Evolutionary conservation across 768 basidiomycete species (phyloP), one percentile per base, ranked within the genome.

Genomic region (Dentipellis sp.): DNA sequence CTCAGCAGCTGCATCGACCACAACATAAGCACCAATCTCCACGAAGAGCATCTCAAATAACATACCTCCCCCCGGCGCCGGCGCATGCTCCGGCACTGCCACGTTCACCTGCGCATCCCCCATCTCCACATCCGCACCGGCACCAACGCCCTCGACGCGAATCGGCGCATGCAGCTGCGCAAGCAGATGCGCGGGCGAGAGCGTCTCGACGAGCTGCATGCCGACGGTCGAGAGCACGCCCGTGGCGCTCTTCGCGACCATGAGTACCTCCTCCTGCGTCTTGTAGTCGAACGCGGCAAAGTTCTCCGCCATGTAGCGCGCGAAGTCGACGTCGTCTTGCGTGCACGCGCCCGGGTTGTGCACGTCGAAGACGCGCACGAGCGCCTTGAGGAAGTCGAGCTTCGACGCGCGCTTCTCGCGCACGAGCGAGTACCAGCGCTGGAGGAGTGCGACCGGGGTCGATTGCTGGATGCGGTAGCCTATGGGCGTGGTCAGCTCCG

Each of bases 291-390:
- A 82, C 0, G 86, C 75, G 0, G 94, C 79, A 56, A 98, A 86
- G 65, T 97, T 97, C 67, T 98, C 97, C 0, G 91, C 86, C 82
- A 97, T 89, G 71, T 93, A 99, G 54, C 94, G 85, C 4, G 79
- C 79, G 66, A 97, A 92, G 50, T 87, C 82, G 53, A 94, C 76
- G 63, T 97, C 90, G 58, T 88, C 81, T 86, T 85, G 85, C 0
- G 82, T 72, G 10, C 82, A 78, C 58, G 77, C 71, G 52, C 80
- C 69, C 8, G 75, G 70, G 0, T 80, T 74, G 34, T 78, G 74
- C 53, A 94, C 84, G 48, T 94, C 87, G 66, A 97, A 94, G 0
- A 83, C 81, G 64, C 90, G 88, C 42, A 88, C 78, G 16, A 98
- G 68, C 0, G 91, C 76, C 66, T 85, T 88, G 59, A 98, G 72